A percentile compares a stretch with the other conserved stretches of the same genome.
Evolutionary conservation across 441 rosid species (phyloP).

Genomic region (Adansonia gregorii): DNA sequence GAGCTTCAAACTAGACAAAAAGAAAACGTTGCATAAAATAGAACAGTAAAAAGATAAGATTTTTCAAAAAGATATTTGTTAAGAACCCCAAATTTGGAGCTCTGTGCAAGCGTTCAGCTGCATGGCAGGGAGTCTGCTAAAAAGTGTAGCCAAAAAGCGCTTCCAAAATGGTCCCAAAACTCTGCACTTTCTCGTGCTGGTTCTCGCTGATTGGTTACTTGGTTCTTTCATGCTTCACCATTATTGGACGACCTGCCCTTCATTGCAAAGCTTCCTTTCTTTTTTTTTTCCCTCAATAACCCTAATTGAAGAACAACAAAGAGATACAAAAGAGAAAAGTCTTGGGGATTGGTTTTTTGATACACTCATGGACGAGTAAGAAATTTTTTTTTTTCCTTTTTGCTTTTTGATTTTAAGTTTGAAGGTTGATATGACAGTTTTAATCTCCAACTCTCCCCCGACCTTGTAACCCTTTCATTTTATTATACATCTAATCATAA

Average conservation of each 20-base stretch:
- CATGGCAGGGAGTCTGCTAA: neutral
- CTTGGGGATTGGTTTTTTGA: neutral
- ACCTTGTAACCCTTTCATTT: too few species aligned
- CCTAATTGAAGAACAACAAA: neutral
- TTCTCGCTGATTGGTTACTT: neutral
- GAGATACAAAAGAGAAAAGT: neutral
- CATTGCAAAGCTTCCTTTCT: neutral
- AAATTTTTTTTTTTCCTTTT: too few species aligned
- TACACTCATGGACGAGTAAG: too few species aligned
- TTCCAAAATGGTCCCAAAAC: neutral
- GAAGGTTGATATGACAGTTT: too few species aligned
- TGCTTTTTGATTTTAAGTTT: too few species aligned
- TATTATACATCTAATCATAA: too few species aligned
- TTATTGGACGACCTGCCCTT: neutral
- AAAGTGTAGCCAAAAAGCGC: slow-evolving; percentile 4
- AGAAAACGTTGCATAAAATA: too few species aligned
- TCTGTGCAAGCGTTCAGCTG: slow-evolving; percentile 10
- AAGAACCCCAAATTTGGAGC: neutral
- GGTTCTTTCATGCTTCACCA: too few species aligned
- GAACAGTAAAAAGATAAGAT: neutral
- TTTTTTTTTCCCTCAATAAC: neutral
- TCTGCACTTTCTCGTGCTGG: neutral
- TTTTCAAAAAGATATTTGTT: too few species aligned
- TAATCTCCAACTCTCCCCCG: too few species aligned
- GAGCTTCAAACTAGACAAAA: neutral